A percentile compares a stretch with the other conserved stretches of the same genome.
Conservation (phyloP, 2,329 filamentous ascomycete species). For the Calonectria ilicicola region DNA sequence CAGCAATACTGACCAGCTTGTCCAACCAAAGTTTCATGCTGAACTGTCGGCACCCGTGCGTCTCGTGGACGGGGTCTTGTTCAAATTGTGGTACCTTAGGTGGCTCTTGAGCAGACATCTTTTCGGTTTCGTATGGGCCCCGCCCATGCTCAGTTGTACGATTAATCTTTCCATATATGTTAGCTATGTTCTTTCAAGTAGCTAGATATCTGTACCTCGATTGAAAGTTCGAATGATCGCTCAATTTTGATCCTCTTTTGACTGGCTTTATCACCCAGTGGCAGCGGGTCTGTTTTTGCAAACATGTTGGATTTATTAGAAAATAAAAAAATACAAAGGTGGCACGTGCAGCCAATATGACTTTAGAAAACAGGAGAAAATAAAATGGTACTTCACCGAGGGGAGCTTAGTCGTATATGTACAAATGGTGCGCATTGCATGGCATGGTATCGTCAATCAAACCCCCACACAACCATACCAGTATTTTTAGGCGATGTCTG, state of each 20-base stretch:
- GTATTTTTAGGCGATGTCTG: background rate
- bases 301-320: background rate
- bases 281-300: background rate
- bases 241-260: background rate
- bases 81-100: background rate
- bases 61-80: background rate
- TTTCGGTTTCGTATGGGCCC: background rate
- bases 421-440: background rate
- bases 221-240: background rate
- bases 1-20: background rate
- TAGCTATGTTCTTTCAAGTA: background rate
- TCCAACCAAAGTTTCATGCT: background rate
- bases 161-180: background rate
- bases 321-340: background rate
- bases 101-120: background rate
- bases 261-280: background rate
- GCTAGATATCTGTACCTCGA: background rate
- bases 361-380: background rate
- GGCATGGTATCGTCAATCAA: background rate
- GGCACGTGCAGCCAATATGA: background rate
- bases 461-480: background rate
- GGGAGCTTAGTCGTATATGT: background rate
- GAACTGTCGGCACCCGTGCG: background rate
- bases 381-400: background rate
- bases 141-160: background rate